A percentile compares a stretch with the other conserved stretches of the same genome.
These are phyloP conservation scores for Pseudonitzschia pungens DNA, from an alignment of 108 stramenopile genomes.

Conservation along the genomic window DNA sequence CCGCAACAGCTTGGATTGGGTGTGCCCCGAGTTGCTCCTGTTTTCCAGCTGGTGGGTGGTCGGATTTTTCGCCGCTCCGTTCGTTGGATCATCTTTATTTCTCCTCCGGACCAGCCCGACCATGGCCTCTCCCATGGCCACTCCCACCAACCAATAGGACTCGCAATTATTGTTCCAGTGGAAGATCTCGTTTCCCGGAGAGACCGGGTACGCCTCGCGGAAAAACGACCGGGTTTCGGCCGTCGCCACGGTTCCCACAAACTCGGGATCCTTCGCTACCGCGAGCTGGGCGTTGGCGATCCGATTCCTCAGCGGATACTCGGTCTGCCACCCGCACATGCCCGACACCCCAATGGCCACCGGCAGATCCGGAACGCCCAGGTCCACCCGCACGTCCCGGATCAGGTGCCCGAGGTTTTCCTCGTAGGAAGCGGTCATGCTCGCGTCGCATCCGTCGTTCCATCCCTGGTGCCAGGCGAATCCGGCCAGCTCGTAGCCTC, in stretches of 20 bases:
- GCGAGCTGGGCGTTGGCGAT: slow-evolving; percentile 21
- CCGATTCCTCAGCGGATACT: neutral
- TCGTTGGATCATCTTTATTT: too few relatives aligned
- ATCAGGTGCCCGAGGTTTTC: slow-evolving; percentile 42
- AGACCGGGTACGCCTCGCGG: slow-evolving; percentile 1
- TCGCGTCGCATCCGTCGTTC: slow-evolving; percentile 39
- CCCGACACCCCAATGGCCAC: slow-evolving; percentile 41
- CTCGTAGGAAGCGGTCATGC: slow-evolving; percentile 31
- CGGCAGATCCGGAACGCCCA: slow-evolving; percentile 37
- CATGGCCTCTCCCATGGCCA: slow-evolving; percentile 29
- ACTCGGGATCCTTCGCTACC: slow-evolving; percentile 25
- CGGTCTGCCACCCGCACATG: slow-evolving; percentile 26
- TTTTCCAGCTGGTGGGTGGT: too few relatives aligned
- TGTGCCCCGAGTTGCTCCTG: too few relatives aligned
- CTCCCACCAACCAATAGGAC: slow-evolving; percentile 25
- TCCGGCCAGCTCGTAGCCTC: slow-evolving; percentile 32
- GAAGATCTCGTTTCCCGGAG: slow-evolving; percentile 22
- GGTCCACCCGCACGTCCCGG: slow-evolving; percentile 41
- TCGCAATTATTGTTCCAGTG: slow-evolving; percentile 37
- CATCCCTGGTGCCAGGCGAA: slow-evolving; percentile 59
- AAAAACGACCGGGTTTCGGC: slow-evolving; percentile 29
- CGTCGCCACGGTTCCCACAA: slow-evolving; percentile 21
- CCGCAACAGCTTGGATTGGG: too few relatives aligned
- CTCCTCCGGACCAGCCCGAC: neutral
- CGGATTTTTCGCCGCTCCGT: too few relatives aligned